Evolutionary conservation across 805 yeast species (phyloP).

Genomic region (Maudiozyma pseudohumilis): DNA sequence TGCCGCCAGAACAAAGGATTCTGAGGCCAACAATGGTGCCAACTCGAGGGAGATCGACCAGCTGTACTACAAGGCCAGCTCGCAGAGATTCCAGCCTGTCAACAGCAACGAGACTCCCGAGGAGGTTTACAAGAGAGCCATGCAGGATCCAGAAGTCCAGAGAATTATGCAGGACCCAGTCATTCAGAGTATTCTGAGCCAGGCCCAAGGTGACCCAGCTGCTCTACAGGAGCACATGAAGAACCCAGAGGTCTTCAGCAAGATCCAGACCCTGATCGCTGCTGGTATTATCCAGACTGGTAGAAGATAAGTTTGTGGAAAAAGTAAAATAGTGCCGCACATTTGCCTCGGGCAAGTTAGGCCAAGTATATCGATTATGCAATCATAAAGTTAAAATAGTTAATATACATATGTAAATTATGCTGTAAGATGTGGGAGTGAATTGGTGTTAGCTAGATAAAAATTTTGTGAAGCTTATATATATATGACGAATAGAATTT

Average conservation of each 20-base stretch:
- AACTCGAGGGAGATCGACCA: slow-evolving; percentile 71
- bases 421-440: no score
- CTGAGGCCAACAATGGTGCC: slow-evolving; percentile 49
- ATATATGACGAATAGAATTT: no score
- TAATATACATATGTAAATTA: no score
- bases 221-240: slow-evolving; percentile 96
- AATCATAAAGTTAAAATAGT: no score
- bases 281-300: slow-evolving; percentile 95
- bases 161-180: slow-evolving; percentile 86
- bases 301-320: slow-evolving; percentile 30
- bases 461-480: no score
- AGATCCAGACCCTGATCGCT: slow-evolving; percentile 81
- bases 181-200: slow-evolving; percentile 89
- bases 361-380: no score
- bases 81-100: slow-evolving; percentile 69
- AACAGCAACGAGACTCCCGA: slow-evolving; percentile 85
- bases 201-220: slow-evolving; percentile 91
- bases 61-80: slow-evolving; percentile 63
- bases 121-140: slow-evolving; percentile 82
- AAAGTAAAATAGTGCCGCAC: no score
- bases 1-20: slow-evolving; percentile 67
- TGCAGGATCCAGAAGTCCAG: slow-evolving; percentile 90
- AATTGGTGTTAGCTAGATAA: no score
- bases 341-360: no score
- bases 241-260: slow-evolving; percentile 84